These are phyloP conservation scores for Rutstroemia sp. DNA, from an alignment of 2,329 filamentous ascomycete genomes.

Conservation along the genomic window DNA sequence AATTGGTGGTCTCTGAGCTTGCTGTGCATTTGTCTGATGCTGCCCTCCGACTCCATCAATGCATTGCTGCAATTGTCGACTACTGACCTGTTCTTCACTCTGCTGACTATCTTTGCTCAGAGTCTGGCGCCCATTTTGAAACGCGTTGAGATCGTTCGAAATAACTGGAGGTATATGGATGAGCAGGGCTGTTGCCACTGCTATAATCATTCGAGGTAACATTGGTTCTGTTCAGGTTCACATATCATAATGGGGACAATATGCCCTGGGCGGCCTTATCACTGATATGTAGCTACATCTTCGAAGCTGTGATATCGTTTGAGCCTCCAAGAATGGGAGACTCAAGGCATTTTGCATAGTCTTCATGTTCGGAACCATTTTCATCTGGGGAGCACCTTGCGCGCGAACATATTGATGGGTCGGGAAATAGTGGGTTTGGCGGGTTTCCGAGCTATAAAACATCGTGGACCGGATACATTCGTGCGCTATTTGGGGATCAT, in stretches of 20 bases:
- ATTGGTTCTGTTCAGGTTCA: background rate
- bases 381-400: no score
- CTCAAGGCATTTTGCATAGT: background rate
- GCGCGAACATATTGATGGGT: no score
- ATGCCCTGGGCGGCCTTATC: background rate
- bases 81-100: background rate
- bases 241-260: background rate
- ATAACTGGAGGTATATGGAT: background rate
- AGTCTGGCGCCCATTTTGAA: background rate
- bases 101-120: background rate
- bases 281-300: background rate
- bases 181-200: slow-evolving; percentile 9
- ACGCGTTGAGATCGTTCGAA: background rate
- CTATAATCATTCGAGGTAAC: slow-evolving; percentile 1
- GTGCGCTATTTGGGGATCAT: no score
- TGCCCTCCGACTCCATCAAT: no score
- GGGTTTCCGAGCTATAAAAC: no score
- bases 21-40: no score
- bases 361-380: no score
- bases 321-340: background rate
- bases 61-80: background rate
- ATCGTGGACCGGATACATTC: no score
- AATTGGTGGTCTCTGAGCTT: background rate
- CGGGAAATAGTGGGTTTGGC: no score
- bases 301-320: background rate